These are phyloP conservation scores for Camellia japonica DNA, from an alignment of 148 eudicot genomes.

Conservation along the genomic window DNA sequence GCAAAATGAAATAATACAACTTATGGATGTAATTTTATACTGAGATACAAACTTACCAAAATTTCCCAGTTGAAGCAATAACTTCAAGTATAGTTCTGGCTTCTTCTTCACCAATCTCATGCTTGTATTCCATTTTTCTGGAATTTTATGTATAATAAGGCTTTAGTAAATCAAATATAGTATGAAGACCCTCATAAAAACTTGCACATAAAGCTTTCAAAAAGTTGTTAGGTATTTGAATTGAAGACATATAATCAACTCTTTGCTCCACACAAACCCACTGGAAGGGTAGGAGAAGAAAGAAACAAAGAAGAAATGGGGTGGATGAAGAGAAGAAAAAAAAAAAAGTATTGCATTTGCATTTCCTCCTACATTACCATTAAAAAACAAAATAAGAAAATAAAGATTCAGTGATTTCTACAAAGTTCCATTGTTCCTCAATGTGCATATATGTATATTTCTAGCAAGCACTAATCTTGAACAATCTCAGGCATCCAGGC, in stretches of 20 bases:
- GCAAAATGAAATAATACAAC: background rate
- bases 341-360: background rate
- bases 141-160: constrained; percentile 8
- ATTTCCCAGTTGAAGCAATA: constrained; percentile 75
- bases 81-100: constrained; percentile 50
- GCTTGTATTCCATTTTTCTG: constrained; percentile 46
- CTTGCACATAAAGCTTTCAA: background rate
- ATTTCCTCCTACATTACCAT: background rate
- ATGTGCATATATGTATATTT: background rate
- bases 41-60: constrained; percentile 52
- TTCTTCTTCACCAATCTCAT: constrained; percentile 53
- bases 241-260: background rate
- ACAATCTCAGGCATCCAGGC: background rate
- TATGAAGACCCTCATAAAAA: background rate
- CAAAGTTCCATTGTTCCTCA: background rate
- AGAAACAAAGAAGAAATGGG: too few relatives aligned
- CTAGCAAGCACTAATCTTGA: background rate
- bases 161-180: background rate
- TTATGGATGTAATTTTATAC: background rate
- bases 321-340: background rate
- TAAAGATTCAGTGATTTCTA: background rate
- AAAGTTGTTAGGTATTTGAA: background rate
- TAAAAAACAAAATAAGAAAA: too few relatives aligned
- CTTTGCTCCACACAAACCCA: background rate
- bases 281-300: background rate